Evolutionary conservation across 1,139 yeast species (phyloP).

Genomic region (Blastobotrys elegans): DNA sequence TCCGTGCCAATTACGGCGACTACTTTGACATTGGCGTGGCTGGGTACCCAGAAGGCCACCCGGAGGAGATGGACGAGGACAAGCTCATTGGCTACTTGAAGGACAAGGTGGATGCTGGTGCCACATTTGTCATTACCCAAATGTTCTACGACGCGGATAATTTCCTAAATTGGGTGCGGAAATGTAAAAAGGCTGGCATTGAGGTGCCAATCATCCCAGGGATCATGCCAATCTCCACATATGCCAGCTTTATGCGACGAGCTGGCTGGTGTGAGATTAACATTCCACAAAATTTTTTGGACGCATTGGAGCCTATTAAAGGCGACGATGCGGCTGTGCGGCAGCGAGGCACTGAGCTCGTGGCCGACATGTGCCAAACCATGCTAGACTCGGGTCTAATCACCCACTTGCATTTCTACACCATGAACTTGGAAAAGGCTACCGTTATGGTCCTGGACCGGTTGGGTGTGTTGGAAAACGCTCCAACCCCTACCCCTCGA

Average conservation of each 20-base stretch:
- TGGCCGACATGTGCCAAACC: conserved; percentile 76
- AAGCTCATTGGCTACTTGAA: conserved; percentile 61
- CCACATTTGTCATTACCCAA: conserved; percentile 87
- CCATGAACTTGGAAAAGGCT: conserved; percentile 92
- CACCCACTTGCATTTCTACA: conserved; percentile 87
- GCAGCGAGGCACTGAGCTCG: conserved; percentile 75
- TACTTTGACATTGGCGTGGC: conserved; percentile 88
- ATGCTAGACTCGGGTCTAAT: conserved; percentile 66
- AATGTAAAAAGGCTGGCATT: conserved; percentile 70
- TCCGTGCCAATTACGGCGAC: conserved; percentile 62
- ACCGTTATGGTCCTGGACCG: conserved; percentile 83
- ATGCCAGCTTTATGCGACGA: conserved; percentile 85
- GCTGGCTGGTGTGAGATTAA: conserved; percentile 89
- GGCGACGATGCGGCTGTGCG: conserved; percentile 89
- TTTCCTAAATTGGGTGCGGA: conserved; percentile 75
- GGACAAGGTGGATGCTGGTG: conserved; percentile 90
- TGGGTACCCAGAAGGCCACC: conserved; percentile 97
- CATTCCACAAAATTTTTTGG: conserved; percentile 70
- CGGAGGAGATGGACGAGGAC: conserved; percentile 67
- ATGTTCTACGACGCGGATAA: conserved; percentile 86
- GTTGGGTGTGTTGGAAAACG: conserved; percentile 48
- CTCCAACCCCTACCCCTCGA: conserved; percentile 17
- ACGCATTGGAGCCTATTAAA: conserved; percentile 71
- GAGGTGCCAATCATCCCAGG: conserved; percentile 91
- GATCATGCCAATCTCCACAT: conserved; percentile 95